Conservation (phyloP, 2,329 filamentous ascomycete genomes). For the Neonectria faginata region DNA sequence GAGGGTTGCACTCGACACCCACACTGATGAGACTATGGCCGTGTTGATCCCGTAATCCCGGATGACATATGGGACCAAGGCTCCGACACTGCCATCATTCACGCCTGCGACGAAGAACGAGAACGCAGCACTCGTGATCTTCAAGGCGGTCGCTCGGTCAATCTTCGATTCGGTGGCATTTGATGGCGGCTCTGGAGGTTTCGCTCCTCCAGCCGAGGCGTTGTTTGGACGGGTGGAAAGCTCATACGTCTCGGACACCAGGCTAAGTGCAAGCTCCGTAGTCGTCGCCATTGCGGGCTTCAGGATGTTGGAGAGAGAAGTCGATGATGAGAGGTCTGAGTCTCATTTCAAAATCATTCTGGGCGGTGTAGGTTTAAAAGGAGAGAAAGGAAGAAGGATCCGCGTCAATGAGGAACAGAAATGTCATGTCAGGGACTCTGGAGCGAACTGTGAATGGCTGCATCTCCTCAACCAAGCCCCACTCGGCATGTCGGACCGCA, state of each 20-base stretch:
- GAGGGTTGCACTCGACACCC: slow-evolving; percentile 31
- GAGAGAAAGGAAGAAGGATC: neutral
- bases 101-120: slow-evolving; percentile 75
- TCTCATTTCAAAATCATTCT: neutral
- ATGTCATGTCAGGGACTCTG: neutral
- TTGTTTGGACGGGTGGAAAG: neutral
- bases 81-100: slow-evolving; percentile 73
- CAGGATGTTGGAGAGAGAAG: neutral
- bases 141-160: slow-evolving; percentile 48
- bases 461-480: neutral
- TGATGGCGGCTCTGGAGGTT: slow-evolving; percentile 4
- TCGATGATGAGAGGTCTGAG: neutral
- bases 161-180: slow-evolving; percentile 2
- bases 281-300: slow-evolving; percentile 11
- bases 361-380: neutral
- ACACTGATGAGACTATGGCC: slow-evolving; percentile 63
- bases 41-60: slow-evolving; percentile 66
- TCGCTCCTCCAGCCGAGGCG: neutral
- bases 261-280: slow-evolving; percentile 18
- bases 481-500: slow-evolving; percentile 13
- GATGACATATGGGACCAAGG: slow-evolving; percentile 72
- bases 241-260: slow-evolving; percentile 19
- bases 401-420: neutral
- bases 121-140: slow-evolving; percentile 66
- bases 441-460: neutral